Base-by-base conservation (phyloP, 768 basidiomycete genomes). In the Auricularia sp. region DNA sequence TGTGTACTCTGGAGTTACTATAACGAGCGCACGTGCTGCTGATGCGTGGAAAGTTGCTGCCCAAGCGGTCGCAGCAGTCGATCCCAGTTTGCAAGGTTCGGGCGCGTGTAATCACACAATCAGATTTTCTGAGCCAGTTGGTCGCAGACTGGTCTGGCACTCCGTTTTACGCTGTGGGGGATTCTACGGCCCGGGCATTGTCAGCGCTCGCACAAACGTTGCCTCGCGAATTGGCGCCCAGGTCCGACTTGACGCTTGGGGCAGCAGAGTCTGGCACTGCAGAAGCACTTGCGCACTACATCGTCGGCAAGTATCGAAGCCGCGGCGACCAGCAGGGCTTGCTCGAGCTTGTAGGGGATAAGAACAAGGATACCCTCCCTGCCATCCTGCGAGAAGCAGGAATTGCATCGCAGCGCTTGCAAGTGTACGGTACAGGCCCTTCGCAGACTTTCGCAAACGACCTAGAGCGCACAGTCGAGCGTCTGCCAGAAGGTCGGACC, bases 341-440 rank as follows among this genome's bases (percentile, higher is more conserved):
- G 60, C 72, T 94, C 5, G 93, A 91, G 71, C 80, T 96, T 8
- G 90, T 86, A 11, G 92, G 92, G 23, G 93, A 94, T 80, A 95
- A 93, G 78, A 92, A 90, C 65, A 78, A 84, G 18, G 89, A 91
- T 66, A 86, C 83, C 0, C 73, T 93, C 1, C 75, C 83, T 0
- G 75, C 66, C 16, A 78, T 86, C 8, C 75, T 93, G 43, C 64
- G 66, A 0, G 76, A 76, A 0, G 80, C 75, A 0, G 77, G 77
- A 1, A 71, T 90, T 1, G 68, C 68, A 39, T 71, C 89, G 36
- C 75, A 79, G 3, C 65, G 77, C 12, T 68, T 91, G 11, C 82
- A 87, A 71, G 90, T 90, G 8, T 93, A 93, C 69, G 79, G 78
- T 69, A 93, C 91, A 2, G 29, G 23, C 29, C 43, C n/a, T 43